phyloP scores from a whole-genome alignment of 1,284 basidiomycete genomes.

The Mrakiaceae sp. region DNA sequence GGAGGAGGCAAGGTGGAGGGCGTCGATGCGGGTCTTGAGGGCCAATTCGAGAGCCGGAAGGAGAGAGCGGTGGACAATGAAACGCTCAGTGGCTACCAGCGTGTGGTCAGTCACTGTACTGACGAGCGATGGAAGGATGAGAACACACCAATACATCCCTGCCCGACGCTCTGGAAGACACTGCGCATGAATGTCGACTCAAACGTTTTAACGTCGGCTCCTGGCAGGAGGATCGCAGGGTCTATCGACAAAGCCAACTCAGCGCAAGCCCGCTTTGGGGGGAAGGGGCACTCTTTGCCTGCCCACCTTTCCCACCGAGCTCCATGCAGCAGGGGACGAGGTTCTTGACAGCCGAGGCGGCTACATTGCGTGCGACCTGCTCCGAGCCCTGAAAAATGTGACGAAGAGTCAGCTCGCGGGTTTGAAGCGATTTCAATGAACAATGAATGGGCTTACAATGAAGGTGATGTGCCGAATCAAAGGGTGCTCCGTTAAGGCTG shows the following conservation, averaged over 20 bases:
- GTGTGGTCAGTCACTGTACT: no score
- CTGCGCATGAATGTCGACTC: conserved; percentile 59
- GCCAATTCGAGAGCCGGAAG: conserved; percentile 60
- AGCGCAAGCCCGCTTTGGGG: no score
- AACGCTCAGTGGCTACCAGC: conserved; percentile 70
- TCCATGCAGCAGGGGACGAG: conserved; percentile 84
- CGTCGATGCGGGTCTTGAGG: conserved; percentile 50
- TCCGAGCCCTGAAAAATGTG: conserved; percentile 84
- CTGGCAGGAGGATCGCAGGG: conserved; percentile 41
- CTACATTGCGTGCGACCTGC: conserved; percentile 70
- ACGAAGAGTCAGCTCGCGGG: conserved; percentile 24
- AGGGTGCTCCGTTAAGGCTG: conserved; percentile 65
- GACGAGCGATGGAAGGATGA: conserved; percentile 51
- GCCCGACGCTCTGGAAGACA: conserved; percentile 42
- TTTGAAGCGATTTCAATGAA: not conserved
- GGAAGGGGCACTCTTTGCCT: no score
- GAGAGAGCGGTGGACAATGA: conserved; percentile 68
- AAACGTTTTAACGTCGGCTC: conserved; percentile 39
- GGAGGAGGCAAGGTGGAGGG: conserved; percentile 49
- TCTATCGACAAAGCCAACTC: conserved; percentile 25
- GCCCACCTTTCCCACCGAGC: conserved; percentile 48
- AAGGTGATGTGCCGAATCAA: conserved; percentile 53
- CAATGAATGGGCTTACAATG: not conserved
- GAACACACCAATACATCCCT: conserved; percentile 65
- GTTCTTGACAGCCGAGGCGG: conserved; percentile 66